Base-by-base conservation (phyloP, 495 filamentous ascomycete genomes). In the Aspergillus steynii region DNA sequence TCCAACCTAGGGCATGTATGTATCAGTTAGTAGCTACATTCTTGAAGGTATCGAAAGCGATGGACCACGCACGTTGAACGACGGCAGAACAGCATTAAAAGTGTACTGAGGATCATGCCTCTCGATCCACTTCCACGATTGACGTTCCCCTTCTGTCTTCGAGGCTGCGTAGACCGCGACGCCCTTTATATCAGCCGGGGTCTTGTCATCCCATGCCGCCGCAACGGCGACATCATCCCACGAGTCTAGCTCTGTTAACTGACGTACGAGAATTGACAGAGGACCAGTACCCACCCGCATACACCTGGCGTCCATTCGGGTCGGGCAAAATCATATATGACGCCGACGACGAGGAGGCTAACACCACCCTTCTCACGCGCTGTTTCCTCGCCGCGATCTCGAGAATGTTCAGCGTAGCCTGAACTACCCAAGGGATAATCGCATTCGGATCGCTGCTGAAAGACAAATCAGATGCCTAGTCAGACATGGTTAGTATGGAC, bases 141-240 rank as follows among this genome's bases (percentile, higher is more conserved):
- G 71, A 37, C 70, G 76, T 68, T 89, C 86, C 0, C 75, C 80
- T 34, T 78, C 74, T 1, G 76, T 79, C 63, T 90, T 88, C 60
- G 79, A 81, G 0, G 83, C 83, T 0, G 67, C 65, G 60, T 90
- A 86, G 2, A 85, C 77, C 0, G 67, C 71, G n/a, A 78, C 64
- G 4, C 74, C 68, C 26, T 67, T 72, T 1, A 27, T 26, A 7
- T 48, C 27, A 0, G 25, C 20, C 1, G 66, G 62, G 5, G 60
- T 58, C 9, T 50, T 32, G 10, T 59, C 50, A 50, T 67, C 53
- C 74, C 76, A 85, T 0, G 79, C 83, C 5, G 58, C 57, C 45
- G 77, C 60, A 47, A 84, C 61, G 2, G 69, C 69, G 5, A 65
- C 70, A 0, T 82, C 74, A 63, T 88, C 85, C 77, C 78, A 88